Conservation (phyloP, 805 yeast species). For the Saccharomycopsis babjevae region DNA sequence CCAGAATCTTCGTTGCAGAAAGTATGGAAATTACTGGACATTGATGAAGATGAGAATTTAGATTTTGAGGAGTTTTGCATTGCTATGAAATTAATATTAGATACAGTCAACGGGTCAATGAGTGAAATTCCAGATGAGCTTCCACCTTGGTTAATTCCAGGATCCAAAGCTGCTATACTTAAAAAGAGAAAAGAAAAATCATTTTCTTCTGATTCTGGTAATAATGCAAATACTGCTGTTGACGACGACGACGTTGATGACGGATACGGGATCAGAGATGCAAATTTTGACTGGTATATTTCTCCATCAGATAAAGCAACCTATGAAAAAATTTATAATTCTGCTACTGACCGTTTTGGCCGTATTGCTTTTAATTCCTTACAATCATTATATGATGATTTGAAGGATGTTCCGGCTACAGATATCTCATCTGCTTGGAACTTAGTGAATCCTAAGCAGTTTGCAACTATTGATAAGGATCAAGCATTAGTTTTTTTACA, state of each 20-base stretch:
- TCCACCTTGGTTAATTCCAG: conserved; percentile 91
- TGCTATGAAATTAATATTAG: conserved; percentile 92
- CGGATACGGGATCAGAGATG: conserved; percentile 48
- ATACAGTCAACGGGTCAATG: conserved; percentile 66
- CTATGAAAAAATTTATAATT: conserved; percentile 68
- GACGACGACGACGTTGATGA: conserved; percentile 47
- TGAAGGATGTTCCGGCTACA: conserved; percentile 63
- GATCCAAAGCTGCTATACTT: conserved; percentile 74
- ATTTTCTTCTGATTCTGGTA: conserved; percentile 28
- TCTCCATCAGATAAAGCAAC: conserved; percentile 75
- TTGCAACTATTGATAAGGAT: conserved; percentile 84
- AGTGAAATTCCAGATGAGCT: conserved; percentile 55
- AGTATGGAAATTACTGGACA: conserved; percentile 89
- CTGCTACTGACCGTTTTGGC: conserved; percentile 70
- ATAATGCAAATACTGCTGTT: conserved; percentile 40
- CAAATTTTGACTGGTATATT: conserved; percentile 92
- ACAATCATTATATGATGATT: conserved; percentile 54
- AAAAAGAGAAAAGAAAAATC: conserved; percentile 50
- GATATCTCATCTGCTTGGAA: conserved; percentile 92
- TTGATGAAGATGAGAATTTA: conserved; percentile 81
- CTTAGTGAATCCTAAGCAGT: conserved; percentile 81
- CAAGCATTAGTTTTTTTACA: conserved; percentile 85
- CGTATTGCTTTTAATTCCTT: conserved; percentile 68
- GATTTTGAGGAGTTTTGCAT: conserved; percentile 98
- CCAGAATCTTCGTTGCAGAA: conserved; percentile 65